These are phyloP conservation scores for Lithospermum erythrorhizon DNA, from an alignment of 257 asterid genomes.

Conservation along the genomic window DNA sequence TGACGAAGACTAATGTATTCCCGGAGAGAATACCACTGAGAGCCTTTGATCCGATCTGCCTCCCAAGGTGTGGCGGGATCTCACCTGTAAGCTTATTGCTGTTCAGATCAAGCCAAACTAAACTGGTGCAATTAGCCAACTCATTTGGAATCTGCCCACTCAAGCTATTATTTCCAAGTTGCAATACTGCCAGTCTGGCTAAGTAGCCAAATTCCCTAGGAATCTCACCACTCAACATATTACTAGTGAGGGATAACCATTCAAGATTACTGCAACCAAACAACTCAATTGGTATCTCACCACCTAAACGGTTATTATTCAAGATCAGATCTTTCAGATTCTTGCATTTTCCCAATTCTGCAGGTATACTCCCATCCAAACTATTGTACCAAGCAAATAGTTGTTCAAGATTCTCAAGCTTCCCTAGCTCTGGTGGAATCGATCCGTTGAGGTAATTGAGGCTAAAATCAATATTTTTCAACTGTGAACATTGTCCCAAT, in stretches of 20 bases:
- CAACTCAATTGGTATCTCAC: conserved; percentile 50
- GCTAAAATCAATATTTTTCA: conserved; percentile 73
- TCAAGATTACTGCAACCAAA: conserved; percentile 56
- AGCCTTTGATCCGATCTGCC: conserved; percentile 76
- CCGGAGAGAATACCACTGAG: conserved; percentile 74
- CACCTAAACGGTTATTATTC: conserved; percentile 67
- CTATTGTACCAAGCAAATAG: conserved; percentile 87
- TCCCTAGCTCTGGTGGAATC: conserved; percentile 63
- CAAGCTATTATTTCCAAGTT: conserved; percentile 69
- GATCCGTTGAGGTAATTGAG: conserved; percentile 75
- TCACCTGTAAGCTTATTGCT: conserved; percentile 64
- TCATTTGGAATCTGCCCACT: conserved; percentile 73
- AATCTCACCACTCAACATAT: conserved; percentile 54
- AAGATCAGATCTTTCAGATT: conserved; percentile 76
- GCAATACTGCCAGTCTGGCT: conserved; percentile 71
- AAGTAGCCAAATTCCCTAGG: conserved; percentile 47
- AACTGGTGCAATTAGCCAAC: conserved; percentile 55
- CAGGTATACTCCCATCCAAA: conserved; percentile 62
- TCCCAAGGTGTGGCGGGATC: conserved; percentile 71
- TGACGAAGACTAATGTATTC: conserved; percentile 71
- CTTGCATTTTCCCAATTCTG: conserved; percentile 73
- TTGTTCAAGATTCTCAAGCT: conserved; percentile 72
- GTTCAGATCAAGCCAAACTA: conserved; percentile 80
- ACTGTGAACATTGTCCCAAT: conserved; percentile 53
- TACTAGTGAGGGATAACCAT: conserved; percentile 87